phyloP scores from a whole-genome alignment of 73 alveolate genomes.

The Paramecium biaurelia region DNA sequence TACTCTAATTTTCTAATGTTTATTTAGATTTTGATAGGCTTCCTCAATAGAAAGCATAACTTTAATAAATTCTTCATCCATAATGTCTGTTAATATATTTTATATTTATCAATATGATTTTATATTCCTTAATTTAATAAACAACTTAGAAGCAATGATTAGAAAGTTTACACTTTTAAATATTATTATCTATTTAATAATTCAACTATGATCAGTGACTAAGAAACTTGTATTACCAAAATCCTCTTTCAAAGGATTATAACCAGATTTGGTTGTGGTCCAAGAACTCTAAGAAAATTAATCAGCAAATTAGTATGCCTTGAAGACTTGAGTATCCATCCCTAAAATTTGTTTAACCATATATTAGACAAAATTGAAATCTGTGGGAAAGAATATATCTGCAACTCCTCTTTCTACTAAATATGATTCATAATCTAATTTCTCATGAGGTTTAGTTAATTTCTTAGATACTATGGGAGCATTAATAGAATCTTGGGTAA shows the following conservation, averaged over 20 bases:
- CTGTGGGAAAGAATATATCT: slow-evolving; percentile 87
- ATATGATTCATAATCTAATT: slow-evolving; percentile 74
- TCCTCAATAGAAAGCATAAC: slow-evolving; percentile 67
- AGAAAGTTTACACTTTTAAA: background rate
- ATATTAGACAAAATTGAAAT: slow-evolving; percentile 72
- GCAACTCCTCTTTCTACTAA: slow-evolving; percentile 79
- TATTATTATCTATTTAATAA: background rate
- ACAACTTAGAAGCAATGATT: background rate
- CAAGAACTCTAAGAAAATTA: slow-evolving; percentile 70
- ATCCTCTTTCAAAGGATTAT: slow-evolving; percentile 84
- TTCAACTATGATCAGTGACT: background rate
- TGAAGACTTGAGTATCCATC: slow-evolving; percentile 59
- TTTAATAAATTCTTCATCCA: slow-evolving; percentile 67
- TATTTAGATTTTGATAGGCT: slow-evolving; percentile 31
- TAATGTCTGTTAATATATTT: background rate
- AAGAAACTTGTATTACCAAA: background rate
- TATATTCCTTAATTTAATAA: background rate
- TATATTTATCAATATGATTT: background rate
- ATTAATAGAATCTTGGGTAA: slow-evolving; percentile 68
- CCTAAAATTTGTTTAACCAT: slow-evolving; percentile 64
- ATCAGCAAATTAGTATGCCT: slow-evolving; percentile 75
- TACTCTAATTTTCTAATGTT: slow-evolving; percentile 69
- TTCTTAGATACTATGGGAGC: slow-evolving; percentile 87
- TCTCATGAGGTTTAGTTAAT: slow-evolving; percentile 74
- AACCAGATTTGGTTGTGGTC: slow-evolving; percentile 77